Evolutionary conservation across 2,329 filamentous ascomycete species (phyloP), one percentile per base, ranked within the genome.

Genomic region (Zopfia rhizophila): DNA sequence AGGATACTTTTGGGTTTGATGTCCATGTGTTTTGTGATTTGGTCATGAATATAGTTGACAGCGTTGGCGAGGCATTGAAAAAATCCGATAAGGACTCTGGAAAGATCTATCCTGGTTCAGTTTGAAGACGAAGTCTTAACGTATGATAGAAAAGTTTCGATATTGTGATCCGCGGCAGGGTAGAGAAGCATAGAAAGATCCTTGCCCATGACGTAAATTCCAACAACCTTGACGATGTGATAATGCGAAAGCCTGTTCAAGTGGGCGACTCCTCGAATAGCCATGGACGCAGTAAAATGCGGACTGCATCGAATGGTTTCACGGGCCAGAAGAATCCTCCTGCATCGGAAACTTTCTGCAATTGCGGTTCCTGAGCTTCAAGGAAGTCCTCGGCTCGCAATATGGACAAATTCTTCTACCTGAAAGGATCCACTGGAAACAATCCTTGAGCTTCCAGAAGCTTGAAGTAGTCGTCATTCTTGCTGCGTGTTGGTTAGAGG

Each of bases 1-100:
- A 64, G 37, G 7, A 62, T 40, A 23, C 62, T 62, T 27, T 49
- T 32, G 3, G 59, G 60, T 29, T 64, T 64, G 36, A 64, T 58
- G 29, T 64, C 60, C 58, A 58, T 64, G 38, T 62, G 60, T 31
- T 58, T 61, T 7, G 51, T 48, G 16, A 38, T 23, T 7, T 28
- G 35, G 2, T 14, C 27, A 19, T 62, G 59, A 10, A 64, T 32
- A 36, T 45, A 56, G 1, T 14, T 16, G 2, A 62, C 18, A 7
- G 55, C 54, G 21, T 32, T 28, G 1, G 42, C 24, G 3, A 61
- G 38, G 30, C 60, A 63, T 5, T 24, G 22, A 22, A 55, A 27
- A 36, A 53, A 56, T 5, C 14, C 10, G 10, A 7, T 7, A 19
- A 43, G 38, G 13, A 6, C 18, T 12, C 7, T n/a, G n/a, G n/a